Evolutionary conservation across 257 asterid species (phyloP).

Genomic region (Lycium ferocissimum): DNA sequence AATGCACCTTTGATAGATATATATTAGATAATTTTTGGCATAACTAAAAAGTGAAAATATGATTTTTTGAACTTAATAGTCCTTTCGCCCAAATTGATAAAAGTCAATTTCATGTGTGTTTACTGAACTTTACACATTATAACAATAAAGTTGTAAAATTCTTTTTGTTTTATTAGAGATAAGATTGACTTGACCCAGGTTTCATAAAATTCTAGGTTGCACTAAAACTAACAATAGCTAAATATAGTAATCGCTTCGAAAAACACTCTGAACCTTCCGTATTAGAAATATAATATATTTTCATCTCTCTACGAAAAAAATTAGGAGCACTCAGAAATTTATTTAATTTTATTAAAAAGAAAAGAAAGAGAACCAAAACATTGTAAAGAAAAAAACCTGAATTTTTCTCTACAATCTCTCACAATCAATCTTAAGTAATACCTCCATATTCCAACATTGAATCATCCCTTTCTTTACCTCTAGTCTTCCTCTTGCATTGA

Average conservation of each 20-base stretch:
- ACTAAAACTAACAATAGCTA: neutral
- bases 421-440: slow-evolving; percentile 8
- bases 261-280: neutral
- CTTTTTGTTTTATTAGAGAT: neutral
- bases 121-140: neutral
- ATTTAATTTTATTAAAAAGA: neutral
- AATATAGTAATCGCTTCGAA: neutral
- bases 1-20: too few species aligned
- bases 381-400: neutral
- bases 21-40: neutral
- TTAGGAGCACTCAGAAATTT: neutral
- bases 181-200: too few species aligned
- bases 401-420: neutral
- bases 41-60: neutral
- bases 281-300: neutral
- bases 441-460: neutral
- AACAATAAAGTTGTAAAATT: neutral
- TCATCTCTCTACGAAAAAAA: neutral
- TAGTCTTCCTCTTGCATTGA: neutral
- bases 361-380: neutral
- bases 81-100: neutral
- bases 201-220: neutral
- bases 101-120: neutral
- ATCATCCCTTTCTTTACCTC: neutral
- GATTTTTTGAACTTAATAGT: neutral